phyloP scores from a whole-genome alignment of 768 basidiomycete species.

The Mycena galopus region DNA sequence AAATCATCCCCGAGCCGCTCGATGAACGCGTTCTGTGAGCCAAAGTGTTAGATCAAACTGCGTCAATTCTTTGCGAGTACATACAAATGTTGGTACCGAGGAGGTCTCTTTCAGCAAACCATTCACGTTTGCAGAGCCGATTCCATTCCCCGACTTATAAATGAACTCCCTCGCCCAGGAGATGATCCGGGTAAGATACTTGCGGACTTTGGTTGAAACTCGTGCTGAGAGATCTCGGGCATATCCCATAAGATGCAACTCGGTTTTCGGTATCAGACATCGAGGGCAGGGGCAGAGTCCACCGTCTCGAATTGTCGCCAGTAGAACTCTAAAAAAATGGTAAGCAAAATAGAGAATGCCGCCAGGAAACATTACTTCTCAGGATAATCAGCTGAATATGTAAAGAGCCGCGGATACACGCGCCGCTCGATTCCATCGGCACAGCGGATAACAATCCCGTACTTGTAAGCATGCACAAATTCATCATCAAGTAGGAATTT shows the following conservation, averaged over 20 bases:
- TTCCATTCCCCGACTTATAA: not conserved
- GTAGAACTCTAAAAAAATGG: not conserved
- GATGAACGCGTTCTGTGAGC: conserved; percentile 53
- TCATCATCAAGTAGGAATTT: conserved; percentile 41
- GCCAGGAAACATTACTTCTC: conserved; percentile 44
- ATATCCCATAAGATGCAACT: conserved; percentile 34
- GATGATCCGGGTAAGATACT: not conserved
- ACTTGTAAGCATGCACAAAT: conserved; percentile 39
- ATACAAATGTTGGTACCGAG: conserved; percentile 18
- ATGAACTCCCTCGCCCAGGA: not conserved
- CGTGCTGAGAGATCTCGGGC: conserved; percentile 7
- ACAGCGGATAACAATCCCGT: conserved; percentile 42
- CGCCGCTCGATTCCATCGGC: conserved; percentile 38
- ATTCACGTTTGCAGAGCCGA: conserved; percentile 2
- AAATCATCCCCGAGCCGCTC: conserved; percentile 37
- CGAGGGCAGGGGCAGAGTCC: conserved; percentile 41
- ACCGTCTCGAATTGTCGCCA: too few species aligned
- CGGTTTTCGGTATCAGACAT: conserved; percentile 29
- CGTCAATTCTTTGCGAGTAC: not conserved
- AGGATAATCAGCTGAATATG: conserved; percentile 44
- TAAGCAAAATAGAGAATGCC: not conserved
- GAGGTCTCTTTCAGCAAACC: conserved; percentile 16
- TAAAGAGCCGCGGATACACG: conserved; percentile 41
- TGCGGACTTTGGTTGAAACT: not conserved
- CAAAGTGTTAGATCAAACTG: not conserved